phyloP scores from a whole-genome alignment of 2,329 filamentous ascomycete genomes.

The Paradendryphiella salina region DNA sequence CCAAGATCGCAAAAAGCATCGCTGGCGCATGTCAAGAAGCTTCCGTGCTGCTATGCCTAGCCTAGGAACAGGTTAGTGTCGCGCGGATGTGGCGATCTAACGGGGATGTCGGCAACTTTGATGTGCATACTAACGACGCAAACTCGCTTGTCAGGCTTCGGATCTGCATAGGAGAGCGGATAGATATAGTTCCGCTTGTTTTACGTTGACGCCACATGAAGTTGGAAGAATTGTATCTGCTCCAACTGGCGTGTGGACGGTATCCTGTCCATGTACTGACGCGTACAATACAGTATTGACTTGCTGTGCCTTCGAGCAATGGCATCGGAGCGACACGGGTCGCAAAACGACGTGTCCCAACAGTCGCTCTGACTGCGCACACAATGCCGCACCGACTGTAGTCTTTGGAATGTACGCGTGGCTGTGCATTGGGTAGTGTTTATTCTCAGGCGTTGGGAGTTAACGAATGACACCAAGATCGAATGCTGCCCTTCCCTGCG shows the following conservation, averaged over 20 bases:
- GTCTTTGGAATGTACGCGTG: neutral
- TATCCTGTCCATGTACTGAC: too few species aligned
- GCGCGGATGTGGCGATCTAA: neutral
- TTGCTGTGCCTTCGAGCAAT: too few species aligned
- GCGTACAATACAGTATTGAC: too few species aligned
- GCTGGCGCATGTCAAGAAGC: neutral
- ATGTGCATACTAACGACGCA: conserved; percentile 1
- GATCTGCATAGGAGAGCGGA: conserved; percentile 14
- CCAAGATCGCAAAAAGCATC: conserved; percentile 2
- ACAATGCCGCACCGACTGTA: too few species aligned
- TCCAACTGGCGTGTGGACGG: neutral
- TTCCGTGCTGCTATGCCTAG: neutral
- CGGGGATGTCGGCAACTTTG: conserved; percentile 12
- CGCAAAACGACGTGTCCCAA: too few species aligned
- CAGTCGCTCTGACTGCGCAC: too few species aligned
- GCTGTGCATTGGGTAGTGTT: neutral
- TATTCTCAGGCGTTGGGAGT: neutral
- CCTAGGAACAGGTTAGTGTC: conserved; percentile 11
- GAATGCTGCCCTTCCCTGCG: neutral
- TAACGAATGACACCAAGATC: neutral
- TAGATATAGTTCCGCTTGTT: conserved; percentile 1
- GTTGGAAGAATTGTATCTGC: neutral
- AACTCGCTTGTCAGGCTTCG: conserved; percentile 1
- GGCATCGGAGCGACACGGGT: too few species aligned
- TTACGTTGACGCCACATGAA: neutral